Evolutionary conservation across 345 rosid genomes (phyloP).

Genomic region (Eucalyptus regnans): DNA sequence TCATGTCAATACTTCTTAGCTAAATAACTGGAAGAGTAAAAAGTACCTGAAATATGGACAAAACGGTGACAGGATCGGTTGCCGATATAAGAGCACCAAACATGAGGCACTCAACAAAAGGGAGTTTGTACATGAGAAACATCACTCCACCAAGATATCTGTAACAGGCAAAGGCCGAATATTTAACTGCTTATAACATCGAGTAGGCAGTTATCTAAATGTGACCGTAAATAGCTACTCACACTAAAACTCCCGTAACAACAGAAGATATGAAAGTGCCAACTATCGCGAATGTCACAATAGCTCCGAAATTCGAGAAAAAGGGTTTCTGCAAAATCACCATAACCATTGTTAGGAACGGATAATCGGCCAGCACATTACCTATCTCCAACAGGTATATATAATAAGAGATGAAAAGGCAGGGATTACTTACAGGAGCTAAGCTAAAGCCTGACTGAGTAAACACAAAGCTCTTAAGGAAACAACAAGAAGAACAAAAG

Average conservation of each 20-base stretch:
- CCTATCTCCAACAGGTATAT: background rate
- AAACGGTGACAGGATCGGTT: constrained; percentile 96
- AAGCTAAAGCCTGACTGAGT: constrained; percentile 97
- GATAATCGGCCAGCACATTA: background rate
- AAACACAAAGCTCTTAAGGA: constrained; percentile 40
- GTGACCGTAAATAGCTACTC: constrained; percentile 11
- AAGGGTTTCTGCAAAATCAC: constrained; percentile 76
- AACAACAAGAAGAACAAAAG: background rate
- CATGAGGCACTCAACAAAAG: constrained; percentile 92
- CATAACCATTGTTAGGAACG: background rate
- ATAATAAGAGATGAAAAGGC: background rate
- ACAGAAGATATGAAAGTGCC: constrained; percentile 84
- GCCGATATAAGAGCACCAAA: constrained; percentile 99
- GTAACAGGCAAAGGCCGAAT: constrained; percentile 2
- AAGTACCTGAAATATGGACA: constrained; percentile 92
- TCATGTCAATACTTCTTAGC: background rate
- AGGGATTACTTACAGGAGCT: constrained; percentile 59
- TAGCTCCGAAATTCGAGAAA: constrained; percentile 96
- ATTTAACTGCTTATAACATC: background rate
- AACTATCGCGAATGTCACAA: constrained; percentile 78
- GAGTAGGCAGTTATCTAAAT: background rate
- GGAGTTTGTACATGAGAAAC: constrained; percentile 83
- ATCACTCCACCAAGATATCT: constrained; percentile 88
- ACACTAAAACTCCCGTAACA: constrained; percentile 90
- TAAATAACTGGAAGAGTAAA: background rate